phyloP scores from a whole-genome alignment of 345 rosid genomes.

The Litchi chinensis region DNA sequence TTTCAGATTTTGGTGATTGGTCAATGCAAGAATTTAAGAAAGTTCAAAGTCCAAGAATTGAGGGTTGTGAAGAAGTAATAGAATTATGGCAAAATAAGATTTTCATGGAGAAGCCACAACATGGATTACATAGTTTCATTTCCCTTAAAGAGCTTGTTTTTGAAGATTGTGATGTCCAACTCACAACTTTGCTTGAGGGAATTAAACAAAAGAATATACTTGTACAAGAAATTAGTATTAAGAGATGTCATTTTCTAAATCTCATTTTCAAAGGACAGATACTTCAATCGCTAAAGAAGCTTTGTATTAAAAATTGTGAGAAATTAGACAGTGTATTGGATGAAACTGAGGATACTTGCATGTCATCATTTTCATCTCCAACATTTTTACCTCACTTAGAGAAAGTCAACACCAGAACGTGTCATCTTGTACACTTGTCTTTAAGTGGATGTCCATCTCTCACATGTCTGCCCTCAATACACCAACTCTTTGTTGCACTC shows the following conservation, averaged over 20 bases:
- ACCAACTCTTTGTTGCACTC: neutral
- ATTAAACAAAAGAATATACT: neutral
- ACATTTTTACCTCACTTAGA: too few relatives aligned
- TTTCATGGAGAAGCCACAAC: neutral
- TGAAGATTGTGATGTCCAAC: neutral
- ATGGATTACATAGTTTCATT: conserved; percentile 21
- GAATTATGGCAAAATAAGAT: too few relatives aligned
- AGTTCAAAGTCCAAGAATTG: neutral
- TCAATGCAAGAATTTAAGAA: conserved; percentile 29
- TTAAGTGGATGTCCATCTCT: conserved; percentile 1
- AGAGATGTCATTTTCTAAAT: too few relatives aligned
- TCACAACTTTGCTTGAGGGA: neutral
- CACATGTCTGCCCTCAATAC: neutral
- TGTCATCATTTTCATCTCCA: too few relatives aligned
- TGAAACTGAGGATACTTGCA: too few relatives aligned
- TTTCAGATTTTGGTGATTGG: neutral
- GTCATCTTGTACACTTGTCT: neutral
- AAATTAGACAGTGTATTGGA: too few relatives aligned
- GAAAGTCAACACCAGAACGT: neutral
- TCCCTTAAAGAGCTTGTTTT: conserved; percentile 8
- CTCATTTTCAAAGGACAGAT: too few relatives aligned
- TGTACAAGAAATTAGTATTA: too few relatives aligned
- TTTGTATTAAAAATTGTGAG: too few relatives aligned
- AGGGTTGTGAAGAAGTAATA: too few relatives aligned
- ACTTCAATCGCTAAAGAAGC: too few relatives aligned